Evolutionary conservation across 192 early-diverging fungal genomes (phyloP), one percentile per base, ranked within the genome.

Genomic region (Phlyctochytrium planicorne): DNA sequence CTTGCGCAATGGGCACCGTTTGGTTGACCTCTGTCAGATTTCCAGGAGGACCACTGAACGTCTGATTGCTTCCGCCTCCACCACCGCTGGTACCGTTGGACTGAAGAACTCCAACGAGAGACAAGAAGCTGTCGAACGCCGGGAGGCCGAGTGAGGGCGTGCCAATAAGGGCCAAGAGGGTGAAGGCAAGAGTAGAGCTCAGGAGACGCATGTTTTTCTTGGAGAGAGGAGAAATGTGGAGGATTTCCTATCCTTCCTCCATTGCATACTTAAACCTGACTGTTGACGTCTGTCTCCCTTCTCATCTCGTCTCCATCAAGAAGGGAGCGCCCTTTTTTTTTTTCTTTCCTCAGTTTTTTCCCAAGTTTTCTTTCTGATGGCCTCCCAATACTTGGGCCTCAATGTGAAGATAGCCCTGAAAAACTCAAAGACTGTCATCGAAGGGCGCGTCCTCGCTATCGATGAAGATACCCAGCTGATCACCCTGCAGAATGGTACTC

Each of bases 391-490:
- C 27, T 14, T 57, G 53, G 87, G 87, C 52, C 66, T 84, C 30
- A 73, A 73, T 31, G 84, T 89, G 31, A 75, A 78, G n/a, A 68
- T 87, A 2, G 65, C 69, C 33, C 75, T 87, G 40, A 78, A 74
- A 25, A 82, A 65, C 59, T n/a, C n/a, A n/a, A 84, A 83, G 35
- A 62, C 79, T 16, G 75, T 75, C 1, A 66, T 89, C 30, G 79
- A 86, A 35, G 87, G 89, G 30, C 68, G 74, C 40, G 89, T 91
- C 3, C 72, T 78, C 2, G 75, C 80, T 67, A 84, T 91, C 56
- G 84, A 89, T 60, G 78, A 70, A 10, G 64, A 67, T 59, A 87
- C 85, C 3, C 88, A 87, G 60, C 76, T 81, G 16, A 74, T 91
- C 59, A 86, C 86, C 33, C 67, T 91, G 0, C 74, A 81, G 29